These are phyloP conservation scores for Neurospora sp. DNA, from an alignment of 495 filamentous ascomycete species.

Conservation along the genomic window DNA sequence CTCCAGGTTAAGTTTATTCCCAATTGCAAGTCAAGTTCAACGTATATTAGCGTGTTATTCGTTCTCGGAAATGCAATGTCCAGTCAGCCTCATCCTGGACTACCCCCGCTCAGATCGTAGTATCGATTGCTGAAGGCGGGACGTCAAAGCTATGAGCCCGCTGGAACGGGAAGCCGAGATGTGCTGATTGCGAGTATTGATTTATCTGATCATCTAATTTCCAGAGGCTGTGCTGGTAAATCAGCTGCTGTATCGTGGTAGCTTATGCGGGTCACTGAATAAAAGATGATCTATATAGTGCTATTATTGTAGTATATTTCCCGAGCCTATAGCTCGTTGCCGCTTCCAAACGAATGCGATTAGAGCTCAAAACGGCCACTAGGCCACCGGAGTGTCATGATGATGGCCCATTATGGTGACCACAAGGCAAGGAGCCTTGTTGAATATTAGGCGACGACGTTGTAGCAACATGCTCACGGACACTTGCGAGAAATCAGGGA, in stretches of 20 bases:
- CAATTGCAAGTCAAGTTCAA: background rate
- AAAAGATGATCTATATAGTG: background rate
- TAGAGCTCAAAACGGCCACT: background rate
- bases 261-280: background rate
- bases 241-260: background rate
- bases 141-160: background rate
- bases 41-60: background rate
- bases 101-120: background rate
- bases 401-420: background rate
- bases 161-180: background rate
- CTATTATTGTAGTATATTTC: background rate
- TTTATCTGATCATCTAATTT: background rate
- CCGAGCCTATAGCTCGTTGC: background rate
- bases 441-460: background rate
- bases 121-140: background rate
- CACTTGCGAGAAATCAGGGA: background rate
- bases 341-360: background rate
- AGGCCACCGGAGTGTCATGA: background rate
- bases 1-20: background rate
- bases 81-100: background rate
- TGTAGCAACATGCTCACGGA: background rate
- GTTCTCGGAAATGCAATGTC: background rate
- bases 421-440: background rate
- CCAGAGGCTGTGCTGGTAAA: background rate
- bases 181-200: background rate